phyloP scores from a whole-genome alignment of 441 rosid genomes.

The Adansonia madagascariensis region DNA sequence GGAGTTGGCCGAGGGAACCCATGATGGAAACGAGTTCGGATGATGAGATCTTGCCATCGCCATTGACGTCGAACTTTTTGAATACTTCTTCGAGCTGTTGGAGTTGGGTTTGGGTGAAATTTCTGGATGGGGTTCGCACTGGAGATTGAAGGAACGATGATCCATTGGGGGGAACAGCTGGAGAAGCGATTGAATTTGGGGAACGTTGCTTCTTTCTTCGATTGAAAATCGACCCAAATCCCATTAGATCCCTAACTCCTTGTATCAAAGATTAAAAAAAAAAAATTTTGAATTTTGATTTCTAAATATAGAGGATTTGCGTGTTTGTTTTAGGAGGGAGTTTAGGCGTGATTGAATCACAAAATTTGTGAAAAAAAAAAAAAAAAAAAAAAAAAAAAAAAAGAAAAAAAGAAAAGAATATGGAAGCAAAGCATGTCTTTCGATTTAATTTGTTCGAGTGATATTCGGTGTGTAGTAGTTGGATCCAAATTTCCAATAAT shows the following conservation, averaged over 20 bases:
- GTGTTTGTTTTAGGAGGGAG: background rate
- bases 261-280: background rate
- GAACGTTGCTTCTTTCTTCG: conserved; percentile 47
- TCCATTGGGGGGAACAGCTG: conserved; percentile 7
- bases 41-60: conserved; percentile 92
- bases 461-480: background rate
- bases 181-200: conserved; percentile 27
- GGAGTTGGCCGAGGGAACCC: conserved; percentile 67
- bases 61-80: conserved; percentile 79
- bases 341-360: conserved; percentile 13
- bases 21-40: conserved; percentile 76
- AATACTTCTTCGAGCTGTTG: conserved; percentile 71
- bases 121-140: conserved; percentile 16
- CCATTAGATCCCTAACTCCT: conserved; percentile 29
- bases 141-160: conserved; percentile 2
- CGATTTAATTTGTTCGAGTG: background rate
- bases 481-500: too few relatives aligned
- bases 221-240: conserved; percentile 56
- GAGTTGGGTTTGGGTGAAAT: conserved; percentile 35
- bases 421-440: background rate
- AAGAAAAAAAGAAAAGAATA: background rate
- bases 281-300: background rate
- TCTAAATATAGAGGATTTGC: background rate
- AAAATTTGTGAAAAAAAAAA: background rate
- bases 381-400: too few relatives aligned